These are phyloP conservation scores for Monosporascus sp. DNA, from an alignment of 2,329 filamentous ascomycete genomes.

Conservation along the genomic window DNA sequence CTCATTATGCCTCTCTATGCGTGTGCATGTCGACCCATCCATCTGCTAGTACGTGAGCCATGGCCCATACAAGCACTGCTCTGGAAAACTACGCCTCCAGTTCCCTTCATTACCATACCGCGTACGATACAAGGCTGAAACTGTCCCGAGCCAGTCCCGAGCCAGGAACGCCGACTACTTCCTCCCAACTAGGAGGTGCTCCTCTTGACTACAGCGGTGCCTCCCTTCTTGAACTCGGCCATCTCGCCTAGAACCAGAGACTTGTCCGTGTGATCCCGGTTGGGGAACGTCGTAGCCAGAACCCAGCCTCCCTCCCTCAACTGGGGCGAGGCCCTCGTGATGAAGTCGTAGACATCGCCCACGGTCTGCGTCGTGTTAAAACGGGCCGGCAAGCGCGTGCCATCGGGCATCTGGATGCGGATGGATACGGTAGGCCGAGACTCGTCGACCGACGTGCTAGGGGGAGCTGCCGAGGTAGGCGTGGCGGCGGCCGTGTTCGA, in stretches of 20 bases:
- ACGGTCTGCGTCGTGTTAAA: slow-evolving; percentile 79
- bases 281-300: slow-evolving; percentile 77
- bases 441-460: slow-evolving; percentile 46
- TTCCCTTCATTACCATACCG: neutral
- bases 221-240: slow-evolving; percentile 60
- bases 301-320: slow-evolving; percentile 60
- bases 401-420: slow-evolving; percentile 73
- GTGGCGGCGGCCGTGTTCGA: slow-evolving; percentile 28
- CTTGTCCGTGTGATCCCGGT: slow-evolving; percentile 71
- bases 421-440: slow-evolving; percentile 64
- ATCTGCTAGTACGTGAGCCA: neutral
- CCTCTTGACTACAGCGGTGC: slow-evolving; percentile 58
- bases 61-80: neutral
- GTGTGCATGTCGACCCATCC: neutral
- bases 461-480: slow-evolving; percentile 8
- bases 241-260: slow-evolving; percentile 52
- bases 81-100: too few relatives aligned
- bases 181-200: slow-evolving; percentile 9
- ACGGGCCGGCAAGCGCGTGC: slow-evolving; percentile 68
- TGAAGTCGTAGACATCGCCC: slow-evolving; percentile 71
- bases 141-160: too few relatives aligned
- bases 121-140: neutral
- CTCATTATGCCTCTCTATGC: neutral
- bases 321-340: slow-evolving; percentile 56
- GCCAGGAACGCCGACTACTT: neutral